Percentiles rank a stretch among this genome's conserved stretches.
phyloP scores from a whole-genome alignment of 805 yeast species.

The Nakazawaea populi region DNA sequence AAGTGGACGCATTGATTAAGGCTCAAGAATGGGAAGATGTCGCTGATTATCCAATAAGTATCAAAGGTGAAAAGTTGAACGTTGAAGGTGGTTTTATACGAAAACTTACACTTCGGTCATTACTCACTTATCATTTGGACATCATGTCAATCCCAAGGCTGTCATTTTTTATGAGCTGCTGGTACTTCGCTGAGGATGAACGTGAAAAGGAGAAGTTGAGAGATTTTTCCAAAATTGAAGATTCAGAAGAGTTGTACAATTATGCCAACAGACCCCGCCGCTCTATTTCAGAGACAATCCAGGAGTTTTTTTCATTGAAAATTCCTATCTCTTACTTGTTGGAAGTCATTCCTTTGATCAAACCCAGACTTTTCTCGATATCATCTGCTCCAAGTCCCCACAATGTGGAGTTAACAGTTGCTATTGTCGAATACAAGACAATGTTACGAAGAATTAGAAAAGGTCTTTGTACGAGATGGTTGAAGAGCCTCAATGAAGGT shows the following conservation, averaged over 20 bases:
- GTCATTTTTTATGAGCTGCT: slow-evolving; percentile 66
- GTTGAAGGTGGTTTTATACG: slow-evolving; percentile 58
- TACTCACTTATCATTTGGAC: slow-evolving; percentile 78
- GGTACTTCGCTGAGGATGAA: slow-evolving; percentile 72
- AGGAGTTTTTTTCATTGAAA: slow-evolving; percentile 71
- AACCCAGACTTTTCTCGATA: slow-evolving; percentile 81
- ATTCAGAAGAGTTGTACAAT: slow-evolving; percentile 76
- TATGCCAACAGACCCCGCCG: slow-evolving; percentile 93
- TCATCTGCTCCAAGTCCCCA: slow-evolving; percentile 51
- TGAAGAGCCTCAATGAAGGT: slow-evolving; percentile 42
- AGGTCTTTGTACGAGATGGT: slow-evolving; percentile 81
- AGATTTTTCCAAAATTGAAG: slow-evolving; percentile 69
- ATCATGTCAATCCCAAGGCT: slow-evolving; percentile 78
- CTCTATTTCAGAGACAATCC: slow-evolving; percentile 74
- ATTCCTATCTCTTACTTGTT: slow-evolving; percentile 73
- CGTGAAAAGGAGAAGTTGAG: slow-evolving; percentile 70
- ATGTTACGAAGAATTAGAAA: slow-evolving; percentile 66
- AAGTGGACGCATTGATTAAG: slow-evolving; percentile 60
- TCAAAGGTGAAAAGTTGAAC: slow-evolving; percentile 29
- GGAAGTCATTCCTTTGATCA: slow-evolving; percentile 73
- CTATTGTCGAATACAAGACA: slow-evolving; percentile 83
- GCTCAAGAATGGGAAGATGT: slow-evolving; percentile 69
- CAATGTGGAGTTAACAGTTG: slow-evolving; percentile 64
- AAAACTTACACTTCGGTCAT: slow-evolving; percentile 61
- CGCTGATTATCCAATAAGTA: slow-evolving; percentile 53